Conservation (phyloP, 2,329 filamentous ascomycete species). For the Graphiopsis chlorocephala region DNA sequence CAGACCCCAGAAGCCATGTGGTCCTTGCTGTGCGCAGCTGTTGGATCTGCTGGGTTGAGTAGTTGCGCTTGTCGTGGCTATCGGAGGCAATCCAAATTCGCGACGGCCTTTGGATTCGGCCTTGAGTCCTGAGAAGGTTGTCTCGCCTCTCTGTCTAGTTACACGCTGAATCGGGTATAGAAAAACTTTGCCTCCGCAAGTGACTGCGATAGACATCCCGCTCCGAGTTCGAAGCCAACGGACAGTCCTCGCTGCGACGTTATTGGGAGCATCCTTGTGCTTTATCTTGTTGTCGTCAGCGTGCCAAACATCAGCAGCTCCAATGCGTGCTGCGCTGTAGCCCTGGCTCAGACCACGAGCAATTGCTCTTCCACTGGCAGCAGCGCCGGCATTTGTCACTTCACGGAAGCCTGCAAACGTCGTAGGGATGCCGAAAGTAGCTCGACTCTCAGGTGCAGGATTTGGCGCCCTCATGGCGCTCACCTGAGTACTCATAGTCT, state of each 20-base stretch:
- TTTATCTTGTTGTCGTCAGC: constrained; percentile 73
- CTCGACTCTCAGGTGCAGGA: constrained; percentile 18
- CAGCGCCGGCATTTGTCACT: constrained; percentile 42
- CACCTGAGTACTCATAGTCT: constrained; percentile 40
- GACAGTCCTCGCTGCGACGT: constrained; percentile 59
- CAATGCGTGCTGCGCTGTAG: constrained; percentile 67
- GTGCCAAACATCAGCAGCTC: constrained; percentile 68
- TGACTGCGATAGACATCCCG: constrained; percentile 61
- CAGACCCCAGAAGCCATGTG: constrained; percentile 42
- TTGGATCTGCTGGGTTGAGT: constrained; percentile 13
- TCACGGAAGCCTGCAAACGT: constrained; percentile 34
- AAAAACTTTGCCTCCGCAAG: constrained; percentile 65
- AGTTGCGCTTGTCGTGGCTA: constrained; percentile 17
- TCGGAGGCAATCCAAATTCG: constrained; percentile 17
- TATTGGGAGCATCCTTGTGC: constrained; percentile 56
- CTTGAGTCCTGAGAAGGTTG: constrained; percentile 50
- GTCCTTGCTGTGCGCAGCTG: constrained; percentile 29
- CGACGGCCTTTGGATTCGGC: constrained; percentile 25
- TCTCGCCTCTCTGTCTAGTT: constrained; percentile 38
- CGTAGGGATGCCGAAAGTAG: constrained; percentile 27
- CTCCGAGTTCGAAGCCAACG: constrained; percentile 63
- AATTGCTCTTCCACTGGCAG: constrained; percentile 65
- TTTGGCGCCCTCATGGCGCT: constrained; percentile 26
- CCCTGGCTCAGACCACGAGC: constrained; percentile 73
- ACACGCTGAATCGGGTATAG: constrained; percentile 60